Evolutionary conservation across 2,329 filamentous ascomycete genomes (phyloP).

Genomic region (Penicillium glabrum): DNA sequence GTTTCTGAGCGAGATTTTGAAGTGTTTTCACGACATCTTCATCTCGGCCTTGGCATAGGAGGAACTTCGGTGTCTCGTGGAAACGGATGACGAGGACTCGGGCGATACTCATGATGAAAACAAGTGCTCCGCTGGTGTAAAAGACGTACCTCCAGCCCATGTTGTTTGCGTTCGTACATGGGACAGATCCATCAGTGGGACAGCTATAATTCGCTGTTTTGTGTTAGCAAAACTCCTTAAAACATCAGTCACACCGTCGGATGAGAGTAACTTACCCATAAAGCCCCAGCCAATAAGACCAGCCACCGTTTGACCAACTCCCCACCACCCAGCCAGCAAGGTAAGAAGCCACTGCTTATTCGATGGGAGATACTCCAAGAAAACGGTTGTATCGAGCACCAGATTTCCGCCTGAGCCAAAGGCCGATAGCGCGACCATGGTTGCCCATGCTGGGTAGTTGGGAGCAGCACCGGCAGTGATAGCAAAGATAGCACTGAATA

Average conservation of each 20-base stretch:
- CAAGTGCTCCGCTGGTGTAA: conserved; percentile 13
- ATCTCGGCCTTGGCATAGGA: conserved; percentile 15
- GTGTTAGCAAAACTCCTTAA: background rate
- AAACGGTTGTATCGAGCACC: conserved; percentile 17
- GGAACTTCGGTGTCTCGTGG: conserved; percentile 17
- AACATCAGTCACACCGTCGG: background rate
- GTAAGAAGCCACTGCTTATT: conserved; percentile 19
- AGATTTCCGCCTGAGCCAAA: conserved; percentile 19
- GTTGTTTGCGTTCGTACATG: conserved; percentile 17
- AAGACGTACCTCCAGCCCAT: conserved; percentile 19
- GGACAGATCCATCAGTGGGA: conserved; percentile 8
- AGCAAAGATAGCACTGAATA: conserved; percentile 17
- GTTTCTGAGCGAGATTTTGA: conserved; percentile 36
- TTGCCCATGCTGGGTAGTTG: conserved; percentile 12
- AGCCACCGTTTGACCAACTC: conserved; percentile 16
- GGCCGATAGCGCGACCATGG: conserved; percentile 14
- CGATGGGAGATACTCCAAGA: conserved; percentile 15
- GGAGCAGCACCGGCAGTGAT: conserved; percentile 13
- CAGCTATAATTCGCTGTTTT: conserved; percentile 14
- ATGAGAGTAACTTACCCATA: conserved; percentile 7
- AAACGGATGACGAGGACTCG: conserved; percentile 17
- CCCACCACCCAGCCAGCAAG: conserved; percentile 18
- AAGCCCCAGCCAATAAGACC: conserved; percentile 16
- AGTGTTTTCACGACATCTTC: conserved; percentile 13
- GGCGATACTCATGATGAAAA: conserved; percentile 13